These are phyloP conservation scores for Skeletonema tropicum DNA, from an alignment of 108 stramenopile genomes.

Conservation along the genomic window DNA sequence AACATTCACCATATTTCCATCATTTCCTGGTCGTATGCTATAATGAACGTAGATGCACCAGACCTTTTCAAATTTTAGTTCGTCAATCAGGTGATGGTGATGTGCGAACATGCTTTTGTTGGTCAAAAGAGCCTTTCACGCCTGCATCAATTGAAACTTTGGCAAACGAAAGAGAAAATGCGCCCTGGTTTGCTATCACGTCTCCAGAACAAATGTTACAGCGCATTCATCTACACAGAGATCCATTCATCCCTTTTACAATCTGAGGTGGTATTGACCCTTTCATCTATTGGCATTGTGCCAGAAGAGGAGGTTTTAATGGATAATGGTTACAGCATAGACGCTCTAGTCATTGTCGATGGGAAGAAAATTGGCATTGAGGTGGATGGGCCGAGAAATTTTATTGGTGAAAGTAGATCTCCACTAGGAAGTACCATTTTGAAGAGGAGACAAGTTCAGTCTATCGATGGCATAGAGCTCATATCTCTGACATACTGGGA, in stretches of 20 bases:
- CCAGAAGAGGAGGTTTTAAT: slow-evolving; percentile 14
- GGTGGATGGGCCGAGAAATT: slow-evolving; percentile 26
- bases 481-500: background rate
- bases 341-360: slow-evolving; percentile 5
- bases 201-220: slow-evolving; percentile 24
- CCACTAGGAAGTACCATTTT: background rate
- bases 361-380: slow-evolving; percentile 15
- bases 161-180: slow-evolving; percentile 7
- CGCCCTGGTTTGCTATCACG: background rate
- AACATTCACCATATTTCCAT: slow-evolving; percentile 42
- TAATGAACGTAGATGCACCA: slow-evolving; percentile 27
- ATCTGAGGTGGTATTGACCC: background rate
- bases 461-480: background rate
- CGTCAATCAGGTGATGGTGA: background rate
- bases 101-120: slow-evolving; percentile 21
- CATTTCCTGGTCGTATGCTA: slow-evolving; percentile 46
- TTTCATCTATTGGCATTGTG: slow-evolving; percentile 4
- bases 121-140: background rate
- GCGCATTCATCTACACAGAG: slow-evolving; percentile 1
- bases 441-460: slow-evolving; percentile 1
- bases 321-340: slow-evolving; percentile 20
- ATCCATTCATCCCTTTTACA: slow-evolving; percentile 5
- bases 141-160: slow-evolving; percentile 31
- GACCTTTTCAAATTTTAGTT: slow-evolving; percentile 30
- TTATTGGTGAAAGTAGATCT: slow-evolving; percentile 4